Base-by-base conservation (phyloP, 371 early-diverging fungal species). In the Mucor irregularis region DNA sequence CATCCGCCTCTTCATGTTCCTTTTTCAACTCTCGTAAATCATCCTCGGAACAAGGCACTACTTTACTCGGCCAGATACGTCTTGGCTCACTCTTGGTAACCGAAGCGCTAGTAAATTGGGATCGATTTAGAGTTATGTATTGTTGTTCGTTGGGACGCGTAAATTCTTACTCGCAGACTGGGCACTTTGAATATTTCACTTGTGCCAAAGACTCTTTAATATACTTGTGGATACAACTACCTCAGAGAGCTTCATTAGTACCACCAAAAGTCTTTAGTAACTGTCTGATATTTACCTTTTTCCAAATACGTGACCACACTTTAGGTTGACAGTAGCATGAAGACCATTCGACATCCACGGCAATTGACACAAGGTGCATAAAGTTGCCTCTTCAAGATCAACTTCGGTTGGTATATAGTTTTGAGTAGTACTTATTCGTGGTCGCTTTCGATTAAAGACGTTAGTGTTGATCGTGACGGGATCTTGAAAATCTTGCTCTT, bases 231-330 rank as follows among this genome's bases (percentile, higher is more conserved):
- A 57, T 49, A 38, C 61, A 54, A 25, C 61, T 61, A 29, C n/a
- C n/a, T n/a, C n/a, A n/a, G n/a, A n/a, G n/a, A n/a, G n/a, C n/a
- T n/a, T 0, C 11, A 14, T 19, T 8, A 43, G 26, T 44, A 13
- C 31, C 25, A 37, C 19, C 1, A 5, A 25, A 25, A 3, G n/a
- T 5, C 13, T 26, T 33, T 16, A 28, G 13, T 3, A 21, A 22
- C 9, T 43, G 17, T n/a, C 24, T 13, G 31, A 16, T 33, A 29
- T 24, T 42, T 51, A 64, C 64, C 40, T 50, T 34, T 34, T 59
- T 11, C 64, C 64, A 60, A 65, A 65, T n/a, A 56, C 42, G 45
- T 67, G 62, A 0, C 67, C 67, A 28, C 67, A 67, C 5, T 56
- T 58, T 17, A 67, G 46, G 22, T 44, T 31, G 2, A 52, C 45